A percentile compares a stretch with the other conserved stretches of the same genome.
These are phyloP conservation scores for Prunus campanulata DNA, from an alignment of 306 rosid genomes.

Conservation along the genomic window DNA sequence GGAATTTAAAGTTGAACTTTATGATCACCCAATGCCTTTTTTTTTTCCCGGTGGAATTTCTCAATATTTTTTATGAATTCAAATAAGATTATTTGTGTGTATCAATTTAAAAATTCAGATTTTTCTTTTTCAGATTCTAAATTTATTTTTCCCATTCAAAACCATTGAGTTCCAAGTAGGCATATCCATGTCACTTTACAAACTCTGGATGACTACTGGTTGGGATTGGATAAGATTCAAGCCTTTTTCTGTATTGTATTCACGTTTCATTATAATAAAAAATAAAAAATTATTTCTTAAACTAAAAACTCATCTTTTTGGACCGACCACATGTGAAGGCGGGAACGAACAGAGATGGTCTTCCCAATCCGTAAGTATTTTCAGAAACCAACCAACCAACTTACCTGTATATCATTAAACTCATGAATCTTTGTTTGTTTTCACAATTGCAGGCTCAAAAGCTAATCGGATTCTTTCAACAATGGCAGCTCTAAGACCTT, in stretches of 20 bases:
- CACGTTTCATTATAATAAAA: background rate
- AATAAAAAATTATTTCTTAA: background rate
- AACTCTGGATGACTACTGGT: background rate
- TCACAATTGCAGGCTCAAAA: constrained; percentile 42
- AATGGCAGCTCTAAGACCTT: constrained; percentile 14
- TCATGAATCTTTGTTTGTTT: background rate
- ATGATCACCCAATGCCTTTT: too few relatives aligned
- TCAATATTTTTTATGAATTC: too few relatives aligned
- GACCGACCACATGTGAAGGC: constrained; percentile 13
- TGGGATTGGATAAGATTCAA: constrained; percentile 1
- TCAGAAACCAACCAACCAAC: background rate
- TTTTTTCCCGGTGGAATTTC: too few relatives aligned
- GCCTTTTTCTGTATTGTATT: background rate
- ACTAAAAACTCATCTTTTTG: background rate
- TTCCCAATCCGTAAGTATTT: constrained; percentile 54
- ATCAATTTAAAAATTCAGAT: too few relatives aligned
- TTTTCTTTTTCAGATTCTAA: too few relatives aligned
- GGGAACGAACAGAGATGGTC: constrained; percentile 36
- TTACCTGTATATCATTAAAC: background rate
- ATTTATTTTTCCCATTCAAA: too few relatives aligned
- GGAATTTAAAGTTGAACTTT: too few relatives aligned
- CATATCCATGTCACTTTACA: background rate
- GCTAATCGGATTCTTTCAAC: constrained; percentile 36
- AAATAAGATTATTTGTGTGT: too few relatives aligned
- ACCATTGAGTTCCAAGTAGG: background rate